Base-by-base conservation (phyloP, 441 rosid species). In the Flueggea neowawraea region DNA sequence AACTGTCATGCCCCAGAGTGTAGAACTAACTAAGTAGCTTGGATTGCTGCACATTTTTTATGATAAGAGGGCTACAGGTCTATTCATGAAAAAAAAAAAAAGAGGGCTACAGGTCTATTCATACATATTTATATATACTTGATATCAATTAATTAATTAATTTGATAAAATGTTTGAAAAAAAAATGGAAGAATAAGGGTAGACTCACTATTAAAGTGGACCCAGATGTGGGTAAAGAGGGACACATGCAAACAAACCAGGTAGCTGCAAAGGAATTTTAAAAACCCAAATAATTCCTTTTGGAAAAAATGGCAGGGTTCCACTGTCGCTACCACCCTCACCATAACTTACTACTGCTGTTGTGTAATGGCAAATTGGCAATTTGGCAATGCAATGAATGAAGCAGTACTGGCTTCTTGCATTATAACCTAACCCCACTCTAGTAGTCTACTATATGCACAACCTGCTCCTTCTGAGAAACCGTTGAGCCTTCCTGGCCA, bases 401-500 rank as follows among this genome's bases (percentile, higher is more conserved):
- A 58, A 6, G 45, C 45, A 43, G 45, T 11, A 43, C 10, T 43
- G 45, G 45, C 45, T 22, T 22, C 28, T 22, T 22, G 28, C 28
- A 22, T 22, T 22, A 22, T 22, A 43, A 43, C 4, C 6, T 36
- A 17, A 41, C 64, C 75, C 72, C 73, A 62, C 75, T 48, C 65
- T 67, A 59, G 54, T 31, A 55, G 63, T 55, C 22, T 64, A 48
- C 16, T 50, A 63, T 43, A 43, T 6, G 45, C 12, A 43, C 16
- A n/a, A 6, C 54, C 12, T n/a, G 16, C 54, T 51, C 9, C 54
- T n/a, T 12, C 69, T 71, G 53, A 66, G 55, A 73, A 80, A 77
- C 79, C 78, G 78, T 80, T 72, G 77, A 60, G 77, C 63, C 61
- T 50, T 65, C 72, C 69, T 69, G 61, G 70, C 58, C 62, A 74